These are phyloP conservation scores for Durio zibethinus DNA, from an alignment of 345 rosid genomes.

Conservation along the genomic window DNA sequence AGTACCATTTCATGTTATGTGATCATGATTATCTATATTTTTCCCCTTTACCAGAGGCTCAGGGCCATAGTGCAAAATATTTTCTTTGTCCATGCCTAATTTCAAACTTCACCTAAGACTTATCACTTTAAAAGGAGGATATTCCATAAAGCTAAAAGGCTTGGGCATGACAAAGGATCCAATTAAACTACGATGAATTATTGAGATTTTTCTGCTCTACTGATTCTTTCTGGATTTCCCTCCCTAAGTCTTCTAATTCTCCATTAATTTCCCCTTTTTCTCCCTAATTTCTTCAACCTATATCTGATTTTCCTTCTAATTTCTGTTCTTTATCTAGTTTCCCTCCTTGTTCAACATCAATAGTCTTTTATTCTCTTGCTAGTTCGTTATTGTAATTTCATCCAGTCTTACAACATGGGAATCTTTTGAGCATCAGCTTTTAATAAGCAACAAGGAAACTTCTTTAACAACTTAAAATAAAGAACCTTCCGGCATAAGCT, in stretches of 20 bases:
- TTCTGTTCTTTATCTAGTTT: neutral
- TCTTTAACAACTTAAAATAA: constrained; percentile 10
- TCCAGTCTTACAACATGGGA: neutral
- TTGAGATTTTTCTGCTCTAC: neutral
- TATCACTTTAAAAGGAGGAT: neutral
- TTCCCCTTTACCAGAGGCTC: neutral
- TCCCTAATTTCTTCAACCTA: too few relatives aligned
- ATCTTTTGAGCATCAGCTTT: constrained; percentile 1
- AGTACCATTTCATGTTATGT: neutral
- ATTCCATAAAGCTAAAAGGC: neutral
- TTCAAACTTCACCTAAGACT: neutral
- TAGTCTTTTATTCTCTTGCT: neutral
- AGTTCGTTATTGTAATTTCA: neutral
- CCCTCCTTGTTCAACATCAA: neutral
- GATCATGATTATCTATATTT: neutral
- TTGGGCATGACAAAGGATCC: neutral
- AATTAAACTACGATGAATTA: neutral
- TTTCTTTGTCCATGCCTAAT: neutral
- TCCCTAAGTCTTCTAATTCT: neutral
- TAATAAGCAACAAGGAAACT: constrained; percentile 1
- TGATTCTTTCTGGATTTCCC: neutral
- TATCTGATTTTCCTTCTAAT: neutral
- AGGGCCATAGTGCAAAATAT: neutral
- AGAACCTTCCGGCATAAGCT: neutral
- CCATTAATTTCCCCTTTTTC: neutral